Conservation (phyloP, 2,329 filamentous ascomycete genomes). For the Aspergillus novoparasiticus region DNA sequence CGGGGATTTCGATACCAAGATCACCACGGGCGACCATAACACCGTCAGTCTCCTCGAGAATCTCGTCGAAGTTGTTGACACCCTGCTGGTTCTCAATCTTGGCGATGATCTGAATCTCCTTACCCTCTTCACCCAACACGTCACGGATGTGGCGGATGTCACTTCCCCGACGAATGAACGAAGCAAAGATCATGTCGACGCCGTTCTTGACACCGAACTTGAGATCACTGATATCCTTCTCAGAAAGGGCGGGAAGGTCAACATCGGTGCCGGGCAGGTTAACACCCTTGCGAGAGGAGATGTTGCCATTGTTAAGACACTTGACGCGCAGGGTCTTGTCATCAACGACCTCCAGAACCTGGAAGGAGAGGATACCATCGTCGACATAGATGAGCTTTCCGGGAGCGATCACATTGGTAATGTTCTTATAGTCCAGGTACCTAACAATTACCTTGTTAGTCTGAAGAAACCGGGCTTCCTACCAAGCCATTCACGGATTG, state of each 20-base stretch:
- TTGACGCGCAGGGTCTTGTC: constrained; percentile 84
- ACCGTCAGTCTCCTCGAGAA: constrained; percentile 92
- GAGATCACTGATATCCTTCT: constrained; percentile 96
- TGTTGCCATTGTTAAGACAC: constrained; percentile 96
- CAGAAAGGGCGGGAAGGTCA: constrained; percentile 92
- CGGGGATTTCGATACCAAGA: constrained; percentile 96
- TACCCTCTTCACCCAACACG: constrained; percentile 87
- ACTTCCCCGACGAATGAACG: constrained; percentile 91
- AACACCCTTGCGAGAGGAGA: constrained; percentile 98
- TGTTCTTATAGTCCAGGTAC: constrained; percentile 99
- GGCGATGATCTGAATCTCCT: constrained; percentile 98
- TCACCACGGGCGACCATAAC: constrained; percentile 99
- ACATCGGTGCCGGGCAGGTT: constrained; percentile 99
- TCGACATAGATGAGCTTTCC: constrained; percentile 98
- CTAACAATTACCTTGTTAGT: constrained; percentile 47
- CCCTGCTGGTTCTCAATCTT: constrained; percentile 99
- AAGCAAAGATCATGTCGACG: constrained; percentile 99
- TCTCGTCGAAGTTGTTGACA: constrained; percentile 99
- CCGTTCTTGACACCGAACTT: constrained; percentile 96
- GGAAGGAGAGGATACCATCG: constrained; percentile 95
- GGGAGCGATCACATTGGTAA: constrained; percentile 92
- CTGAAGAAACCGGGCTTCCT: background rate
- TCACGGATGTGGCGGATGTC: constrained; percentile 92
- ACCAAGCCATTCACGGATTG: background rate
- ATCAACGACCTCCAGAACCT: constrained; percentile 85